Evolutionary conservation across 1,284 basidiomycete species (phyloP).

Genomic region (Ustilago tritici): DNA sequence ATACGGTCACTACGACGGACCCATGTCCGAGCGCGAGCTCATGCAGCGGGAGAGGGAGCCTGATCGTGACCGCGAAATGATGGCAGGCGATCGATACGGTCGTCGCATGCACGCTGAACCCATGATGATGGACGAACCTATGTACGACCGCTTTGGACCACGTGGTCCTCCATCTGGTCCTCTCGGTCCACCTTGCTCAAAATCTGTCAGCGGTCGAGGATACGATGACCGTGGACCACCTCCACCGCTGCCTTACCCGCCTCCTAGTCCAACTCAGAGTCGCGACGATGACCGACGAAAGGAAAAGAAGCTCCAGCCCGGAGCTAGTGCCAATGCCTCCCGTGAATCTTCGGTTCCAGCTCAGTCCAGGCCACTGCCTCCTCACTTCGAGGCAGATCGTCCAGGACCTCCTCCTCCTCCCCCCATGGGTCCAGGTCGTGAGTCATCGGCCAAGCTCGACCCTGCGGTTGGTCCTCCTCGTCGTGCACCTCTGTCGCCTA

Average conservation of each 20-base stretch:
- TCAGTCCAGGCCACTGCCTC: constrained; percentile 20
- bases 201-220: constrained; percentile 23
- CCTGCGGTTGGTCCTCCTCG: constrained; percentile 16
- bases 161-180: constrained; percentile 45
- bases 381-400: constrained; percentile 43
- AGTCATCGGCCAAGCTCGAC: constrained; percentile 29
- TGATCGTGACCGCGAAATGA: constrained; percentile 44
- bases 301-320: constrained; percentile 30
- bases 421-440: constrained; percentile 24
- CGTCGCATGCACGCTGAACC: constrained; percentile 41
- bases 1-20: constrained; percentile 34
- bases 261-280: constrained; percentile 43
- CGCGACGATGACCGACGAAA: constrained; percentile 47
- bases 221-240: constrained; percentile 48
- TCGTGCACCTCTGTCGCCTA: constrained; percentile 38
- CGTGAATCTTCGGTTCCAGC: constrained; percentile 37
- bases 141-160: constrained; percentile 47
- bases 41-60: constrained; percentile 40
- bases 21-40: constrained; percentile 41
- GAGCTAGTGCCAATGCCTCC: constrained; percentile 8
- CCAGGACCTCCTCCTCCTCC: constrained; percentile 39
- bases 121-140: constrained; percentile 44
- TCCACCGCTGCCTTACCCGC: constrained; percentile 45
- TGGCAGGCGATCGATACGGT: constrained; percentile 47
- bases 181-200: constrained; percentile 31